Evolutionary conservation across 2,329 filamentous ascomycete species (phyloP), one percentile per base, ranked within the genome.

Genomic region (Pyrenophora seminiperda): DNA sequence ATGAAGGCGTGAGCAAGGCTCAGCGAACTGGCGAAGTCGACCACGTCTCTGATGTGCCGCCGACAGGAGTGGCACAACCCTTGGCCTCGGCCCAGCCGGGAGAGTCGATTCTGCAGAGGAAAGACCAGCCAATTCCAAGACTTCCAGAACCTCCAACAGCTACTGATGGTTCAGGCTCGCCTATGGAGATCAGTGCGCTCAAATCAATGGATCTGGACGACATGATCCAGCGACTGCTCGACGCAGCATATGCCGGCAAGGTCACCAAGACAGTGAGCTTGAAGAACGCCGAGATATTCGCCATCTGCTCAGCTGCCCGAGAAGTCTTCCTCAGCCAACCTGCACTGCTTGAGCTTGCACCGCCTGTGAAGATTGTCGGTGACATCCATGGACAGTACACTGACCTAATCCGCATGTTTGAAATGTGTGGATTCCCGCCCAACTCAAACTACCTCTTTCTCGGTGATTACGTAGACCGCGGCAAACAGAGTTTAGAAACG

Each of bases 361-460:
- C 94, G 4, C 93, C 94, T 0, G 94, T 99, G 68, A 99, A 99
- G 78, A 95, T 99, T 66, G 94, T 97, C 20, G 93, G 93, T 41
- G 93, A 97, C 71, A 91, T 97, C 11, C 93, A 97, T 71, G 93
- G 93, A 41, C 93, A 97, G 74, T 97, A 96, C 73, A 96, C 91
- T 9, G 93, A 97, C 73, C 78, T 97, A 42, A 95, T 97, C 66
- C 87, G 93, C 57, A 90, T 97, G 83, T 97, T 97, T 68, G 93
- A 97, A 74, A 97, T 97, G 92, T 97, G 93, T 70, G 93, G 93
- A 4, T 97, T 97, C 68, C 93, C 93, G 13, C 94, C 94, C 11
- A 92, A 97, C 79, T 92, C 94, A 71, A 99, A 99, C 82, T 99
- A 97, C 78, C 90, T 99, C 67, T 99, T 99, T 83, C 89, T 99